These are phyloP conservation scores for Trichoderma semiorbis DNA, from an alignment of 2,329 filamentous ascomycete species.

Conservation along the genomic window DNA sequence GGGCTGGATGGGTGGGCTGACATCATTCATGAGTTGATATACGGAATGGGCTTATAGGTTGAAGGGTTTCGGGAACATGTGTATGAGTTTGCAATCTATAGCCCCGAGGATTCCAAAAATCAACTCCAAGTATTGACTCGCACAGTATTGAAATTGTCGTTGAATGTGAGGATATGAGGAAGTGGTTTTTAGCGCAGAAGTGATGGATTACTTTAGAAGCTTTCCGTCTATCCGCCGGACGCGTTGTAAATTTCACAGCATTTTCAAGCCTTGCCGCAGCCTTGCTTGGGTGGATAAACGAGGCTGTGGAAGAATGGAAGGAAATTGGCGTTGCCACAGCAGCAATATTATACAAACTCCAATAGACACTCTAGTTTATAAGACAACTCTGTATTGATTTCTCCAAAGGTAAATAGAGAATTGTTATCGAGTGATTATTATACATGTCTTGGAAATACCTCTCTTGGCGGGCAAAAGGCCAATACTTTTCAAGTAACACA, in stretches of 20 bases:
- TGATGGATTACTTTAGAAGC: not conserved
- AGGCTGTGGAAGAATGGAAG: not conserved
- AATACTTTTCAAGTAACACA: not conserved
- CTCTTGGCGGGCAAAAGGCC: not conserved
- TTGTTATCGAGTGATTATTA: not conserved
- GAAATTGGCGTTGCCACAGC: not conserved
- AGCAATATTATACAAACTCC: not conserved
- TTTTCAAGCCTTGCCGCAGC: not conserved
- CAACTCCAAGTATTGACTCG: not conserved
- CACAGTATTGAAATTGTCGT: not conserved
- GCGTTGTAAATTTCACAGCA: not conserved
- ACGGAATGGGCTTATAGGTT: not conserved
- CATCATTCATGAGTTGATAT: not conserved
- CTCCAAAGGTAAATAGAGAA: not conserved
- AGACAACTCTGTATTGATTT: not conserved
- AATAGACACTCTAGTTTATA: not conserved
- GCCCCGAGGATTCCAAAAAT: not conserved
- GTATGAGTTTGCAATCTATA: not conserved
- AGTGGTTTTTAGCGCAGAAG: not conserved
- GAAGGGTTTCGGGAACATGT: not conserved
- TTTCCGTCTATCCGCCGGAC: too few species aligned
- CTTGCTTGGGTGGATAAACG: not conserved
- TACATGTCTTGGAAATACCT: not conserved
- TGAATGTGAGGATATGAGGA: not conserved
- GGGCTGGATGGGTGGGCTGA: constrained; percentile 6